Percentiles rank a stretch among this genome's conserved stretches.
Evolutionary conservation across 495 filamentous ascomycete species (phyloP).

Genomic region (Aspergillus sparsus): DNA sequence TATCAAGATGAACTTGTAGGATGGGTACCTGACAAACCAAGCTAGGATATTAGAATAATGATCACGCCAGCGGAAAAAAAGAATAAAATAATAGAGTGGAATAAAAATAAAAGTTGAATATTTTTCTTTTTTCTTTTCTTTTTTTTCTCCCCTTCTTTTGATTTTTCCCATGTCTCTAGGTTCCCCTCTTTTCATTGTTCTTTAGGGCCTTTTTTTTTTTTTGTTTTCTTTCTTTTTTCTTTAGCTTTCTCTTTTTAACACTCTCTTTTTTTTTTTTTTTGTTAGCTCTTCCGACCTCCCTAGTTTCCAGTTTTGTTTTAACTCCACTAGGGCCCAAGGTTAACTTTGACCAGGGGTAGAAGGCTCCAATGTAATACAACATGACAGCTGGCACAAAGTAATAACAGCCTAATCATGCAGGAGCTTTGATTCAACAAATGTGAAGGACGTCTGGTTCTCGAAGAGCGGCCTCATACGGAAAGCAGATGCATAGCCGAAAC

Average conservation of each 20-base stretch:
- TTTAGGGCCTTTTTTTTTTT: conserved; percentile 8
- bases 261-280: conserved; percentile 7
- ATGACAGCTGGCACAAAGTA: conserved; percentile 45
- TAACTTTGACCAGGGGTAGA: conserved; percentile 28
- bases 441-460: conserved; percentile 24
- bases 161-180: not conserved
- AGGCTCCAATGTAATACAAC: conserved; percentile 38
- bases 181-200: conserved; percentile 12
- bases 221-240: conserved; percentile 2
- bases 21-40: conserved; percentile 24
- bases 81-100: conserved; percentile 14
- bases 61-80: conserved; percentile 19
- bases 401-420: conserved; percentile 42
- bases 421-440: conserved; percentile 37
- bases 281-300: conserved; percentile 1
- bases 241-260: conserved; percentile 2
- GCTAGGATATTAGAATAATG: conserved; percentile 26
- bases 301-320: conserved; percentile 16
- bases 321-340: conserved; percentile 32
- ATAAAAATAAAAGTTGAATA: conserved; percentile 7
- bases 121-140: conserved; percentile 18
- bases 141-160: conserved; percentile 8
- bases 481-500: conserved; percentile 30
- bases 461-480: conserved; percentile 23
- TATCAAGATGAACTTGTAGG: conserved; percentile 16